These are phyloP conservation scores for Pythium pyrilobum DNA, from an alignment of 352 stramenopile genomes.

Conservation along the genomic window DNA sequence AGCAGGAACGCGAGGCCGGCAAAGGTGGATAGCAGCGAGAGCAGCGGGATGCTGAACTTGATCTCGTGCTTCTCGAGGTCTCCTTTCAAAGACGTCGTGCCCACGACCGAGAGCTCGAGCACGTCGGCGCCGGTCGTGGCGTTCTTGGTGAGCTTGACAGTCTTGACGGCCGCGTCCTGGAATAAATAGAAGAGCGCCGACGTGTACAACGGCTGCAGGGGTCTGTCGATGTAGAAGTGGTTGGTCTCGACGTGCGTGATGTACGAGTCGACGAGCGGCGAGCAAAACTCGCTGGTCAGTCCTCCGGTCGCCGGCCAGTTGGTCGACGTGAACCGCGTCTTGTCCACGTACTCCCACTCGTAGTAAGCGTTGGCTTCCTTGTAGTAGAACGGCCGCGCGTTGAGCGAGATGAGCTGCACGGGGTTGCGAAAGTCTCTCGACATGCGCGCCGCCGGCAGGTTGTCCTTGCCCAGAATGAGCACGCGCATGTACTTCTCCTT, in stretches of 20 bases:
- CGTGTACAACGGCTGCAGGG: conserved; percentile 15
- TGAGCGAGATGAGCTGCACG: conserved; percentile 21
- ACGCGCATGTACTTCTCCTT: conserved; percentile 5
- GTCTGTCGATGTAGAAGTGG: conserved; percentile 12
- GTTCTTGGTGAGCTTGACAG: conserved; percentile 12
- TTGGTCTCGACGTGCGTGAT: conserved; percentile 10
- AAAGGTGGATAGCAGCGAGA: conserved; percentile 37
- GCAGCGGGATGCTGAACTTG: conserved; percentile 18
- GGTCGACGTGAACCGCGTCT: background rate
- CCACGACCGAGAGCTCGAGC: conserved; percentile 4
- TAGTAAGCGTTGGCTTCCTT: conserved; percentile 2
- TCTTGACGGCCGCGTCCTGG: conserved; percentile 14
- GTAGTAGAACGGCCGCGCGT: conserved; percentile 18
- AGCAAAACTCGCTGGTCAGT: background rate
- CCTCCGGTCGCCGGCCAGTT: background rate
- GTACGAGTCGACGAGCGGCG: conserved; percentile 16
- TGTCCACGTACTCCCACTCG: conserved; percentile 30
- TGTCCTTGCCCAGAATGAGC: conserved; percentile 1
- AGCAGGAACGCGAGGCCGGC: conserved; percentile 31
- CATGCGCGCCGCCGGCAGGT: conserved; percentile 1
- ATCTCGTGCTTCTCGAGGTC: conserved; percentile 12
- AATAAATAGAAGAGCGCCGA: conserved; percentile 19
- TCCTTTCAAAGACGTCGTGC: conserved; percentile 15
- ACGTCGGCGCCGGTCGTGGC: conserved; percentile 1
- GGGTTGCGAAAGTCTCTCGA: conserved; percentile 5